phyloP scores from a whole-genome alignment of 2,329 filamentous ascomycete genomes.

The Ramularia endophylla region DNA sequence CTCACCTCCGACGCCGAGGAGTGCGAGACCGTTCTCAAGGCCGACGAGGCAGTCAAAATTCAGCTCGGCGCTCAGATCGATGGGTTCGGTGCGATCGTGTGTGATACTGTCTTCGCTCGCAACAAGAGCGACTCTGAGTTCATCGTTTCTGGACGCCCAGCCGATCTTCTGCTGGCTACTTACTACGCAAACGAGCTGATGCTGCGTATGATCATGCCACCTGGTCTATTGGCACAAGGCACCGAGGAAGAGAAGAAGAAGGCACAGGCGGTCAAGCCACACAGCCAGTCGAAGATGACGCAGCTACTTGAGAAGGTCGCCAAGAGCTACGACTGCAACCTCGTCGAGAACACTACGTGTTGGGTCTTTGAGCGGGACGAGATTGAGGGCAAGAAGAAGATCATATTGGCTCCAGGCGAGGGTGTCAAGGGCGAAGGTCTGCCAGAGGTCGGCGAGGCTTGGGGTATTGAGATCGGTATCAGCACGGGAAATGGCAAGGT shows the following conservation, averaged over 20 bases:
- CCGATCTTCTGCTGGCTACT: constrained; percentile 84
- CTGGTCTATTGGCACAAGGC: constrained; percentile 74
- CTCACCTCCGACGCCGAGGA: constrained; percentile 81
- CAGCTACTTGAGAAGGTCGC: constrained; percentile 83
- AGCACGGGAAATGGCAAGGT: constrained; percentile 89
- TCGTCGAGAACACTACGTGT: constrained; percentile 96
- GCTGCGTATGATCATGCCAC: constrained; percentile 81
- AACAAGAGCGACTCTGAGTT: constrained; percentile 44
- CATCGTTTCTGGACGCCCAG: constrained; percentile 64
- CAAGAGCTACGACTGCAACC: constrained; percentile 82
- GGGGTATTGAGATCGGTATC: constrained; percentile 95
- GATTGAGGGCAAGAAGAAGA: constrained; percentile 98
- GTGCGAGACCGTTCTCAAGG: constrained; percentile 71
- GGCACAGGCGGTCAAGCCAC: constrained; percentile 69
- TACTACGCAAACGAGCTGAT: constrained; percentile 95
- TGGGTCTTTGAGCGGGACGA: constrained; percentile 97
- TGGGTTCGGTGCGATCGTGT: constrained; percentile 93
- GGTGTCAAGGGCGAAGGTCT: constrained; percentile 85
- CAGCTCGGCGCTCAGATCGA: constrained; percentile 99
- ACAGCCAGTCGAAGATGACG: constrained; percentile 81
- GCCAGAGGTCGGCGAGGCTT: constrained; percentile 86
- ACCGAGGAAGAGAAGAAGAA: constrained; percentile 95
- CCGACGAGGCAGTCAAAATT: constrained; percentile 88
- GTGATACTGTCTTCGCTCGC: constrained; percentile 77
- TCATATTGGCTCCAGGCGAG: constrained; percentile 81